These are phyloP conservation scores for Trichosporon sp. DNA, from an alignment of 1,284 basidiomycete species.

Conservation along the genomic window DNA sequence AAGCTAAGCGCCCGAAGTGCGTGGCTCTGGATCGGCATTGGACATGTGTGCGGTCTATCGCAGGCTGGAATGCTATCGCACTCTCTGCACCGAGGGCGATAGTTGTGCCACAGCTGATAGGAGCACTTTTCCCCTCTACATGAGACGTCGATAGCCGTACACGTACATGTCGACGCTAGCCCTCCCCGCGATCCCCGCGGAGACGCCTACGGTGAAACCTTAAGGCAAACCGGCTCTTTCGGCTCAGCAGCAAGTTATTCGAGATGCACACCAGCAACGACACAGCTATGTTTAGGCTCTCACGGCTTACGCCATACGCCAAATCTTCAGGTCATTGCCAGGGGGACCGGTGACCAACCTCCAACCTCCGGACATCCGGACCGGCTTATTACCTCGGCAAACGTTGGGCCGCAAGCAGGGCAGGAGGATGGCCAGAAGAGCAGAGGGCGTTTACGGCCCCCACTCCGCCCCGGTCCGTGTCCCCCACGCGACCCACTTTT, in stretches of 20 bases:
- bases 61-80: background rate
- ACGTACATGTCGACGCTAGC: no score
- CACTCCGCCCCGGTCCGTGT: background rate
- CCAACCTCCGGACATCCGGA: background rate
- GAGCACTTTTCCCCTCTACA: no score
- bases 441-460: no score
- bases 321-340: background rate
- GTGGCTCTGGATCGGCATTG: background rate
- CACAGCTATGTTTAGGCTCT: background rate
- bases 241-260: no score
- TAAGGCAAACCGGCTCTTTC: no score
- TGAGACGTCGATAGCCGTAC: no score
- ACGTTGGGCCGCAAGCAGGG: background rate
- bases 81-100: no score
- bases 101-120: no score
- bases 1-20: background rate
- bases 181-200: no score
- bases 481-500: background rate
- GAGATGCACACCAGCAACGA: no score
- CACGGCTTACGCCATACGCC: background rate
- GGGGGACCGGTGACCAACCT: background rate
- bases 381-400: background rate
- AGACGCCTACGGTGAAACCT: no score
- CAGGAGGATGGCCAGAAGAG: no score
- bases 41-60: background rate